Evolutionary conservation across 1,284 basidiomycete species (phyloP).

Genomic region (Trametes polyzona): DNA sequence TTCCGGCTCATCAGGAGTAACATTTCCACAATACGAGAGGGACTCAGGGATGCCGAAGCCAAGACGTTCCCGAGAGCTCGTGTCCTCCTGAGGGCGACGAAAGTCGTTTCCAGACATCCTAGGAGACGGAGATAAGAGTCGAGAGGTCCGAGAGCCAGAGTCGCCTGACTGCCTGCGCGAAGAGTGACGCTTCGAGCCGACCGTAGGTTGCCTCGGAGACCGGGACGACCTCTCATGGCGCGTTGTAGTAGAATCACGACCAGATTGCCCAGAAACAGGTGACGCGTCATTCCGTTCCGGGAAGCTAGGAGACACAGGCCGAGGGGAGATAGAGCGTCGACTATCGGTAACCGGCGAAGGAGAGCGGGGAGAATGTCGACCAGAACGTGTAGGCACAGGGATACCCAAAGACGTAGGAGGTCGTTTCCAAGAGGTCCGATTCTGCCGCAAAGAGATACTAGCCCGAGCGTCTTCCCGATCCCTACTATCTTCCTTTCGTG

Average conservation of each 20-base stretch:
- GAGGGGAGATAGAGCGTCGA: background rate
- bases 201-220: background rate
- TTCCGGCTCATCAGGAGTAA: slow-evolving; percentile 37
- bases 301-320: background rate
- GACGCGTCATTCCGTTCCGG: background rate
- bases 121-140: slow-evolving; percentile 1
- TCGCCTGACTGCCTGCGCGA: background rate
- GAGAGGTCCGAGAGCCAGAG: slow-evolving; percentile 5
- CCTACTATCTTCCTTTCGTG: background rate
- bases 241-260: background rate
- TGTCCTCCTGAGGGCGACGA: slow-evolving; percentile 6
- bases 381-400: background rate
- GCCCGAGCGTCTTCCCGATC: background rate
- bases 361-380: background rate
- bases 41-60: slow-evolving; percentile 39
- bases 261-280: background rate
- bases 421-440: slow-evolving; percentile 10
- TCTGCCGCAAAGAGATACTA: slow-evolving; percentile 9
- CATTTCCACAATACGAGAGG: slow-evolving; percentile 34
- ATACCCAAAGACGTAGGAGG: background rate
- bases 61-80: slow-evolving; percentile 28
- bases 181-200: background rate
- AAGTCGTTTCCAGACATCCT: background rate
- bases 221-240: background rate
- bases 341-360: background rate